phyloP scores from a whole-genome alignment of 139 green algal species.

The Volvox reticuliferus region DNA sequence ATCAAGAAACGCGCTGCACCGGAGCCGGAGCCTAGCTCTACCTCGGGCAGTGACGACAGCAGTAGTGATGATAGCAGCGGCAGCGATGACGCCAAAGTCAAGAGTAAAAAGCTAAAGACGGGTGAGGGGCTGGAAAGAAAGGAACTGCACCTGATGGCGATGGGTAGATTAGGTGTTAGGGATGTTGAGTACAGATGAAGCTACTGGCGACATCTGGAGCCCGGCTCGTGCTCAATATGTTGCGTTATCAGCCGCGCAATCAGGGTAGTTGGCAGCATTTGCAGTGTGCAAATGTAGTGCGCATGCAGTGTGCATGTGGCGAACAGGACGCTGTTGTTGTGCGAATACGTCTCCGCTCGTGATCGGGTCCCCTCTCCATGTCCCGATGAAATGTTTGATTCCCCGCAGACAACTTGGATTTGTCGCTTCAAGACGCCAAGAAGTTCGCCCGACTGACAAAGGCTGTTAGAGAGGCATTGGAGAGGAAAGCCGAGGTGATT shows the following conservation, averaged over 20 bases:
- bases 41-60: not conserved
- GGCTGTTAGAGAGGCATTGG: not conserved
- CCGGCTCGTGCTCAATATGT: too few species aligned
- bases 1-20: not conserved
- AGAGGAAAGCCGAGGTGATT: conserved; percentile 18
- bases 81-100: not conserved
- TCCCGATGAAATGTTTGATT: not conserved
- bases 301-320: too few species aligned
- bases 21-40: not conserved
- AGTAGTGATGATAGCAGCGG: not conserved
- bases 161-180: too few species aligned
- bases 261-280: too few species aligned
- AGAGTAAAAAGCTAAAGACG: conserved; percentile 2
- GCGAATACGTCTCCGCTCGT: too few species aligned
- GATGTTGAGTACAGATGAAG: too few species aligned
- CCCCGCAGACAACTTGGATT: not conserved
- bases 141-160: too few species aligned
- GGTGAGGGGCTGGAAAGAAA: not conserved
- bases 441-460: not conserved
- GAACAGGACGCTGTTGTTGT: too few species aligned
- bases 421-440: not conserved
- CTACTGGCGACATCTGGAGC: too few species aligned
- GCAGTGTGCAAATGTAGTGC: too few species aligned
- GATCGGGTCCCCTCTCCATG: too few species aligned
- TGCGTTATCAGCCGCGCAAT: too few species aligned